Evolutionary conservation across 257 asterid species (phyloP).

Genomic region (Cruciata laevipes): DNA sequence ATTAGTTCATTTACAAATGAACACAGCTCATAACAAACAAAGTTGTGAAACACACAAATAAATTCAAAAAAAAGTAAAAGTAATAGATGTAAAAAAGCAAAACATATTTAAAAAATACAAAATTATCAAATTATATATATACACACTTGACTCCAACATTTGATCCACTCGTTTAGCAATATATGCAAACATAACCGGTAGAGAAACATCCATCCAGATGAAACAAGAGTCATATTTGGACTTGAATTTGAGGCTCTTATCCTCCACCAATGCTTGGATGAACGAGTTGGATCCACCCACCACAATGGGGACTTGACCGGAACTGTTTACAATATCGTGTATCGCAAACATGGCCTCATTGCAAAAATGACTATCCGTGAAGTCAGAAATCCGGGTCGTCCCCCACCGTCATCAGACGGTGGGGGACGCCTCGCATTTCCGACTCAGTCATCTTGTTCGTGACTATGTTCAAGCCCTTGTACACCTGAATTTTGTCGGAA

Average conservation of each 20-base stretch:
- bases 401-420: conserved; percentile 50
- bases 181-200: conserved; percentile 31
- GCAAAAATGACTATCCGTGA: conserved; percentile 49
- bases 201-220: conserved; percentile 59
- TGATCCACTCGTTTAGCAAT: conserved; percentile 58
- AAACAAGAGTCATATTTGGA: conserved; percentile 51
- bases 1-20: too few species aligned
- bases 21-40: too few species aligned
- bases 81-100: too few species aligned
- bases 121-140: too few species aligned
- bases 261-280: conserved; percentile 47
- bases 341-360: conserved; percentile 38
- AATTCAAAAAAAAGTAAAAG: too few species aligned
- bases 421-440: conserved; percentile 55
- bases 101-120: too few species aligned
- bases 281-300: conserved; percentile 84
- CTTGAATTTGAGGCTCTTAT: conserved; percentile 24
- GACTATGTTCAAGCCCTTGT: conserved; percentile 43
- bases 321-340: conserved; percentile 25
- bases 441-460: conserved; percentile 61
- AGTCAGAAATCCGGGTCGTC: conserved; percentile 40
- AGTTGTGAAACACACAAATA: too few species aligned
- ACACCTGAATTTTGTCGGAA: conserved; percentile 76
- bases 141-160: conserved; percentile 34
- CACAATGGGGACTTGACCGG: conserved; percentile 52